Evolutionary conservation across 495 filamentous ascomycete genomes (phyloP), one percentile per base, ranked within the genome.

Genomic region (Penicillium macrosclerotiorum): DNA sequence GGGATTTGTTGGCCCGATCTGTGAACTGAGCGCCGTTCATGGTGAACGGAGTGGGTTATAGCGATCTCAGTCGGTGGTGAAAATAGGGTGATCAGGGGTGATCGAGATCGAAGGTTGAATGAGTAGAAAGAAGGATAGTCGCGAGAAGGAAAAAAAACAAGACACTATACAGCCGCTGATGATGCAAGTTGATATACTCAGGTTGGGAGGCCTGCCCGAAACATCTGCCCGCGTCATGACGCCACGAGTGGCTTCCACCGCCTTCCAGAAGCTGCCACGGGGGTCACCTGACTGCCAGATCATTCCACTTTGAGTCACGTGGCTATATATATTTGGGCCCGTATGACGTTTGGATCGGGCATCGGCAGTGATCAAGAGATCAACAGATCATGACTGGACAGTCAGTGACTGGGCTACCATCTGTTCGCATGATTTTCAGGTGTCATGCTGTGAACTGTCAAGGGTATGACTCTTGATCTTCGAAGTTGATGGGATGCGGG

Each of bases 1-100:
- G 70, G 53, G 93, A 84, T 71, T 90, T 85, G 64, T 88, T 84
- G 39, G 88, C 93, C 69, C 88, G 77, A 62, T 97, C 93, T 47
- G 93, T 98, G 60, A 95, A 94, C 57, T 94, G 83, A 49, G 62
- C 62, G 47, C 67, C 64, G 63, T 65, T 74, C 68, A 72, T 73
- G 34, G 39, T 69, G 64, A 51, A 56, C 50, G 52, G 44, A 31
- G 24, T 8, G 27, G 43, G 29, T 17, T 23, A 5, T 14, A 29
- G 47, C 52, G 34, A 37, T 25, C 37, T 42, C 42, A 51, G 54
- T 47, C 27, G 23, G 14, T 30, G 17, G 17, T 34, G 19, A 6
- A 7, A 22, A 42, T 29, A 49, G 41, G 25, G 23, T 54, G 35
- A 25, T 24, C 5, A 0, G n/a, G 18, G 9, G 24, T 18, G n/a